Evolutionary conservation across 805 yeast genomes (phyloP), one percentile per base, ranked within the genome.

Genomic region (Candida broadrunensis): DNA sequence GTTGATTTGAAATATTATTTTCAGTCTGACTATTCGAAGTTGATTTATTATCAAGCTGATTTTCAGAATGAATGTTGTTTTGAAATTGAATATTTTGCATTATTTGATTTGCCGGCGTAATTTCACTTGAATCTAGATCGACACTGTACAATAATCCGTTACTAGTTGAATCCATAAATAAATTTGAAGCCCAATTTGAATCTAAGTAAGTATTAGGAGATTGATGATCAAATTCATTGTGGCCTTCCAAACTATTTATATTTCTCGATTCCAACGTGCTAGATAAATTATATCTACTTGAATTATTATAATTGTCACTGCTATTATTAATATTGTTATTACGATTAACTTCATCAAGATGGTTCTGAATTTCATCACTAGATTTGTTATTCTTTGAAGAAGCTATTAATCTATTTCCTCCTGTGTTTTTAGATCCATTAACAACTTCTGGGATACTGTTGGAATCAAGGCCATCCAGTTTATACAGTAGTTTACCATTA

Each of bases 31-130:
- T 31, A 15, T 36, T 13, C 5, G 20, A 19, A 18, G 11, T 18
- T 4, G 5, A 14, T 14, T 4, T 4, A 9, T 32, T 17, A 17
- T 23, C 14, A 5, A 32, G 16, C 12, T 17, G 24, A 32, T 24
- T 12, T n/a, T 27, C 26, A 27, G 17, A 48, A 27, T 46, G 45
- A n/a, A 49, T 58, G 34, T 52, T 53, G 43, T 60, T 58, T 43
- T 63, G 68, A 45, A 49, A 56, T 48, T 63, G 64, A 33, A 58
- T 62, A 44, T 46, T 55, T 30, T 60, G 66, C 45, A 56, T 57
- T 24, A 63, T 61, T 12, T 17, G 37, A 25, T 35, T 14, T 18
- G 42, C 21, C 16, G 44, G 42, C 17, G 30, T 20, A 24, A 23
- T 33, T 16, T 43, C 35, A 14, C 18, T 37, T 31, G 47, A 25